These are phyloP conservation scores for Vachellia pachyceras DNA, from an alignment of 306 rosid species.

Conservation along the genomic window DNA sequence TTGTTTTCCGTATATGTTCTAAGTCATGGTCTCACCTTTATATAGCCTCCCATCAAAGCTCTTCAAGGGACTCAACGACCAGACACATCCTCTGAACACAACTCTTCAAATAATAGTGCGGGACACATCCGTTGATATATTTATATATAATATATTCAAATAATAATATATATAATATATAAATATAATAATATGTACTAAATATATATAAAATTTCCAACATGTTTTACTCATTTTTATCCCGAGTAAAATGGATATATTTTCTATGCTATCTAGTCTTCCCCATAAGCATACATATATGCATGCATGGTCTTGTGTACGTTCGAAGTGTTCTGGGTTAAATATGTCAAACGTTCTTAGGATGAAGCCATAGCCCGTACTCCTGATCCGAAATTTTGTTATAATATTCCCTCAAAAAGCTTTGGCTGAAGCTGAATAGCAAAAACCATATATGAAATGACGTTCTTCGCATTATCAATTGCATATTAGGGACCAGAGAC, in stretches of 20 bases:
- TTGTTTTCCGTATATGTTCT: no score
- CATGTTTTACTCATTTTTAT: no score
- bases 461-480: slow-evolving; percentile 8
- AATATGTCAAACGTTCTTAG: not conserved
- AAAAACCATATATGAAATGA: slow-evolving; percentile 15
- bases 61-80: no score
- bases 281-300: not conserved
- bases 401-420: slow-evolving; percentile 13
- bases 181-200: no score
- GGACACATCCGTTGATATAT: no score
- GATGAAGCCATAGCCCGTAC: slow-evolving; percentile 13
- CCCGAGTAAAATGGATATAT: slow-evolving; percentile 1
- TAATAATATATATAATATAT: no score
- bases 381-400: slow-evolving; percentile 22
- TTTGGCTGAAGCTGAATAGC: slow-evolving; percentile 7
- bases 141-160: no score
- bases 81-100: no score
- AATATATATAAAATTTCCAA: no score
- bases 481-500: not conserved
- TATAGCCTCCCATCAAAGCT: no score
- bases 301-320: not conserved
- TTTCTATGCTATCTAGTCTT: slow-evolving; percentile 29
- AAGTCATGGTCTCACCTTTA: no score
- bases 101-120: no score
- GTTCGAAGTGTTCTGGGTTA: slow-evolving; percentile 27